A percentile compares a stretch with the other conserved stretches of the same genome.
These are phyloP conservation scores for Gillenia trifoliata DNA, from an alignment of 306 rosid species.

Conservation along the genomic window DNA sequence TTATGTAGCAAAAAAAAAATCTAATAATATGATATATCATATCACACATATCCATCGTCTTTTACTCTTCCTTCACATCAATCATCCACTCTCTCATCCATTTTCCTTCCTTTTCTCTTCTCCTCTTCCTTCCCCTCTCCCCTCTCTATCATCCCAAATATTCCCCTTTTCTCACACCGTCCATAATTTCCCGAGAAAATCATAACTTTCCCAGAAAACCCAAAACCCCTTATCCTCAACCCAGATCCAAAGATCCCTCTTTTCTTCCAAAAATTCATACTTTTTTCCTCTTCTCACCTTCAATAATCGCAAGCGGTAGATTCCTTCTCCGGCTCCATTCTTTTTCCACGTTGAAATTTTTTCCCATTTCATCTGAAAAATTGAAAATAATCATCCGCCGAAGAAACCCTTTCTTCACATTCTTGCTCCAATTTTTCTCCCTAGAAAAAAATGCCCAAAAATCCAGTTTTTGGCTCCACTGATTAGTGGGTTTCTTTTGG, in stretches of 20 bases:
- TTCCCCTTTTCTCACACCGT: conserved; percentile 2
- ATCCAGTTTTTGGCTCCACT: conserved; percentile 25
- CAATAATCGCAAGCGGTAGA: conserved; percentile 28
- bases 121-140: not conserved
- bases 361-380: not conserved
- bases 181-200: conserved; percentile 8
- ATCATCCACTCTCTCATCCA: conserved; percentile 30
- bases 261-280: not conserved
- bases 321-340: conserved; percentile 17
- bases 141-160: conserved; percentile 6
- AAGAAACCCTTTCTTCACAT: not conserved
- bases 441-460: conserved; percentile 16
- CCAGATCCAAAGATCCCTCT: conserved; percentile 47
- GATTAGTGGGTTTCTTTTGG: conserved; percentile 17
- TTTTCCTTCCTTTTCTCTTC: not conserved
- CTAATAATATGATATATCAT: conserved; percentile 3
- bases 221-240: conserved; percentile 17
- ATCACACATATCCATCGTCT: not conserved
- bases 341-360: conserved; percentile 16
- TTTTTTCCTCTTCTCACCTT: not conserved
- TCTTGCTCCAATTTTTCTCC: not conserved
- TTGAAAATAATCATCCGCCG: conserved; percentile 3
- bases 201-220: conserved; percentile 19
- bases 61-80: conserved; percentile 7
- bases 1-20: not conserved